A percentile compares a stretch with the other conserved stretches of the same genome.
Evolutionary conservation across 2,329 filamentous ascomycete species (phyloP).

Genomic region (Nothopassalora personata): DNA sequence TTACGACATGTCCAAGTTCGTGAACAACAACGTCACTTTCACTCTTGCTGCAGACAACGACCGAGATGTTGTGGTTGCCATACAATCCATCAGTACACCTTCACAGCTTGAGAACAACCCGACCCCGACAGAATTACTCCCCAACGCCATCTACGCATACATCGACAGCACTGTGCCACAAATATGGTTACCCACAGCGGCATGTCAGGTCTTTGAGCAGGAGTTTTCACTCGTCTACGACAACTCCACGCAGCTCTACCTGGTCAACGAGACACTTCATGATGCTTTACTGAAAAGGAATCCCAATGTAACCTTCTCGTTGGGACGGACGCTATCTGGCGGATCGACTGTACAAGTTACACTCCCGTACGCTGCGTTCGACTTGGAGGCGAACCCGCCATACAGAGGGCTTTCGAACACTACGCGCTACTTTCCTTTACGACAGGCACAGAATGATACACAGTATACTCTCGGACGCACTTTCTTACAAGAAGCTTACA

Average conservation of each 20-base stretch:
- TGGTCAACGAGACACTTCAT: conserved; percentile 54
- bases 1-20: conserved; percentile 60
- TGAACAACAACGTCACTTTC: conserved; percentile 57
- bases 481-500: conserved; percentile 63
- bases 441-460: conserved; percentile 48
- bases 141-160: conserved; percentile 38
- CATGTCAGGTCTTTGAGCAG: conserved; percentile 61
- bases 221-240: conserved; percentile 63
- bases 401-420: conserved; percentile 55
- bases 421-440: conserved; percentile 62
- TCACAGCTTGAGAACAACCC: conserved; percentile 26
- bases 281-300: conserved; percentile 44
- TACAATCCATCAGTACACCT: conserved; percentile 37
- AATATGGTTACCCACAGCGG: conserved; percentile 44
- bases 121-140: conserved; percentile 34
- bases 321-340: conserved; percentile 35
- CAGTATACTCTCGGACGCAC: conserved; percentile 61
- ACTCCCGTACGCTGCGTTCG: conserved; percentile 48
- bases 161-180: conserved; percentile 48
- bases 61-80: conserved; percentile 56
- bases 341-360: conserved; percentile 40
- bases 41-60: conserved; percentile 52
- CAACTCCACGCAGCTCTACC: conserved; percentile 58
- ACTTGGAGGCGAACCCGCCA: conserved; percentile 41
- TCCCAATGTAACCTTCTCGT: conserved; percentile 41